Evolutionary conservation across 2,329 filamentous ascomycete species (phyloP), one percentile per base, ranked within the genome.

Genomic region (Dactylellina haptotyla): DNA sequence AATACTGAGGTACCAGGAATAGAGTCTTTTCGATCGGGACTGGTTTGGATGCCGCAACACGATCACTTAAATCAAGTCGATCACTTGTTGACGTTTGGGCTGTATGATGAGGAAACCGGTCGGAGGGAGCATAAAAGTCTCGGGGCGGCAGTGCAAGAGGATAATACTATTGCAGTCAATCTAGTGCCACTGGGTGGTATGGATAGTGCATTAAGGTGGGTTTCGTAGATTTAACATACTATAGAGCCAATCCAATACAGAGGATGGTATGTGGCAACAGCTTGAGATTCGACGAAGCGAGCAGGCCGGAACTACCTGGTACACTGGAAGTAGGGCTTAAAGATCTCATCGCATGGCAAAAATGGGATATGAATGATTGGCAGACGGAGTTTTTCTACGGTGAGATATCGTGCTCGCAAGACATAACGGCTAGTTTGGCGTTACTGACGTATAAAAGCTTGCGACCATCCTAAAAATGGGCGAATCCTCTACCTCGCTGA

Each of bases 381-480:
- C n/a, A 41, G 41, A 37, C 45, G 5, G 18, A 30, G 9, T 37
- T 18, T 8, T 65, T 72, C 25, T 72, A 72, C 25, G 67, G 67
- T 65, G 54, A 18, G 8, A 45, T 32, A 10, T n/a, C 18, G 20
- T 5, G 6, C 14, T 14, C 32, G 25, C 30, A 41, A 4, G 10
- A 8, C 18, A 18, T 14, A 39, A 25, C 3, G 23, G 9, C 10
- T n/a, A 18, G 18, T 14, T 18, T n/a, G 2, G 39, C 25, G n/a
- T 32, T 16, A 23, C 23, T 16, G 10, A 32, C 46, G 14, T 25
- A 14, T 14, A 61, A 32, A 45, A 72, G 61, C 54, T n/a, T 72
- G 59, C 34, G 54, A 65, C 54, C 61, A 72, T 34, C 67, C 67
- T 1, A 51, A 54, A 20, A 57, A 63, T 9, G 66, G 67, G 20